These are phyloP conservation scores for Solanum hybrid DNA, from an alignment of 305 asterid genomes.

Conservation along the genomic window DNA sequence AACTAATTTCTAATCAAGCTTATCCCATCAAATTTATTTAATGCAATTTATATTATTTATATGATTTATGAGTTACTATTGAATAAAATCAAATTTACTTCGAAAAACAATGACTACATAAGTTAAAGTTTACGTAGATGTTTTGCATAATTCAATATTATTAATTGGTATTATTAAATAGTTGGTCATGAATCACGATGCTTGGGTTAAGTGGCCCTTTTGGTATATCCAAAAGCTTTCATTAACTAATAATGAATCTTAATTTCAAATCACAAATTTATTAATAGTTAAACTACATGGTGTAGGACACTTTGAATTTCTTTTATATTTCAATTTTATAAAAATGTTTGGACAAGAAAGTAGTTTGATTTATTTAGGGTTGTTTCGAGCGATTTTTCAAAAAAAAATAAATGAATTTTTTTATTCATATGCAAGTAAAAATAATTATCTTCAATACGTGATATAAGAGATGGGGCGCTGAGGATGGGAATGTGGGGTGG, in stretches of 20 bases:
- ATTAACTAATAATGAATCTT: neutral
- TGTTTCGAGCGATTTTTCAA: no score
- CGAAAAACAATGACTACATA: no score
- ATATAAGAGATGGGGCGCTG: neutral
- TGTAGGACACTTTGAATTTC: neutral
- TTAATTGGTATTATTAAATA: neutral
- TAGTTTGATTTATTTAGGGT: neutral
- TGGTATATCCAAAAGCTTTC: neutral
- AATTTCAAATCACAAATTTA: neutral
- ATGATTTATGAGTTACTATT: no score
- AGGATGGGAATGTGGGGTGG: neutral
- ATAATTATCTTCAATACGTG: no score
- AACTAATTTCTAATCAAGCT: neutral
- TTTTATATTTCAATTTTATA: neutral
- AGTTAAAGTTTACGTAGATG: neutral
- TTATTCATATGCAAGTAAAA: accelerated
- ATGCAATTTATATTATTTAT: neutral
- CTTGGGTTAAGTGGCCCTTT: neutral
- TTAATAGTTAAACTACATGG: neutral
- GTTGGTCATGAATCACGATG: neutral
- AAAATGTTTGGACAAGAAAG: neutral
- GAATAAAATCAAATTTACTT: no score
- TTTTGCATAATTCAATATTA: no score
- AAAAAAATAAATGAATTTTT: no score
- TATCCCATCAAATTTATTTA: neutral